Base-by-base conservation (phyloP, 139 green algal genomes). In the Haematococcus lacustris region DNA sequence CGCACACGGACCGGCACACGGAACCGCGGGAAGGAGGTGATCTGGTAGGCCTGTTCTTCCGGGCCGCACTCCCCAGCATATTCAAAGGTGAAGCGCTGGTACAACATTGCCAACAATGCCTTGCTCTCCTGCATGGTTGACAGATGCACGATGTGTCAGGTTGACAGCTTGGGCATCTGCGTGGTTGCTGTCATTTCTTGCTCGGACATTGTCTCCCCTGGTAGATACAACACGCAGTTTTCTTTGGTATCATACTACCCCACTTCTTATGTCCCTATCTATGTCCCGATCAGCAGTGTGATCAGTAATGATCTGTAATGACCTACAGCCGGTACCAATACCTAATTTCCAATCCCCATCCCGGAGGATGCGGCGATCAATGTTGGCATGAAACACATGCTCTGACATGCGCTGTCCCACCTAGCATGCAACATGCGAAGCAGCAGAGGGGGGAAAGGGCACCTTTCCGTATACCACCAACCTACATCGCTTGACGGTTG, bases 21-120 rank as follows among this genome's bases (percentile, higher is more conserved):
- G 68, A 53, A 70, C 39, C 37, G 62, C 9, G 71, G 71, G 39
- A 65, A 63, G 30, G 39, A 65, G 2, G 60, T 70, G 71, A 76
- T 63, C 1, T 35, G 34, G 47, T 76, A 57, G 2, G 47, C 60
- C 39, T 70, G 59, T 2, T 39, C 71, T 41, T 76, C 71, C 26
- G 71, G 71, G 39, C 51, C 5, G 26, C 6, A 37, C 4, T 21
- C 59, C 13, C 41, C 32, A 4, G 60, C 40, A 38, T 71, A 76
- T 32, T 23, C 28, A 30, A 76, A 76, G 2, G 40, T 76, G 71
- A 53, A 76, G n/a, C 40, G 21, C 40, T 51, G 41, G 41, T 68
- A 66, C 71, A 70, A 39, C 60, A 76, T 63, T 25, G 60, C 34
- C 60, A 70, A 23, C 47, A 71, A 25, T 28, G 39, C 9, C 33